Percentiles rank a stretch among this genome's conserved stretches.
These are phyloP conservation scores for Crepidotus variabilis DNA, from an alignment of 768 basidiomycete genomes.

Conservation along the genomic window DNA sequence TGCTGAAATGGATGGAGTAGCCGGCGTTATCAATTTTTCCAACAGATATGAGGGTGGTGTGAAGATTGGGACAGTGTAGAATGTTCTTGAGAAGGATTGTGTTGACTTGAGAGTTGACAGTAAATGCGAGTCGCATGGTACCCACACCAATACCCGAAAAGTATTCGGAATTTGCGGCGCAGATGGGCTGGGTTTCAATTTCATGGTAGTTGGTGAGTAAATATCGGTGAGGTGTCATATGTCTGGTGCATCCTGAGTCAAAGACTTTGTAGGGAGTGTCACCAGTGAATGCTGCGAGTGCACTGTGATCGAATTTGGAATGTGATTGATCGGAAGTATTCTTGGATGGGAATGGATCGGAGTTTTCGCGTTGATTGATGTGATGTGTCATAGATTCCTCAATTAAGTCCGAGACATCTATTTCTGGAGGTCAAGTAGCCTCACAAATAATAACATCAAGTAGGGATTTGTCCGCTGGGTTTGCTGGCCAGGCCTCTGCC, in stretches of 20 bases:
- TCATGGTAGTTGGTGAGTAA: not conserved
- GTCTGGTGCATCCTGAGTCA: not conserved
- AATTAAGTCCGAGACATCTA: not conserved
- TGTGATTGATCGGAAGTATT: not conserved
- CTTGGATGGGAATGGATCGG: not conserved
- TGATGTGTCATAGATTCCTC: no score
- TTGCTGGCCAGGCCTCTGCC: not conserved
- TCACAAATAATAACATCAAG: not conserved
- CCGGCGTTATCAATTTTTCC: not conserved
- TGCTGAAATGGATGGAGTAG: not conserved
- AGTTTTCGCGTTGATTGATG: no score
- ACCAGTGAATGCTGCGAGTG: not conserved
- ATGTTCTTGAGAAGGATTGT: not conserved
- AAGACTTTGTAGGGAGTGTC: not conserved
- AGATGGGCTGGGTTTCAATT: not conserved
- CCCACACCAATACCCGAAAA: not conserved
- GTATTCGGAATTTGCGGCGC: not conserved
- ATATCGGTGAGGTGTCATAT: not conserved
- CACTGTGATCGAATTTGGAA: not conserved
- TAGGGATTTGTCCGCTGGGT: not conserved
- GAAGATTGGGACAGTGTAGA: not conserved
- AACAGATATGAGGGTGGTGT: constrained; percentile 5
- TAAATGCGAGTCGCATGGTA: not conserved
- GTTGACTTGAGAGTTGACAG: not conserved
- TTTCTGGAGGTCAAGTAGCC: not conserved